phyloP scores from a whole-genome alignment of 2,329 filamentous ascomycete species.

The Didymella segeticola region DNA sequence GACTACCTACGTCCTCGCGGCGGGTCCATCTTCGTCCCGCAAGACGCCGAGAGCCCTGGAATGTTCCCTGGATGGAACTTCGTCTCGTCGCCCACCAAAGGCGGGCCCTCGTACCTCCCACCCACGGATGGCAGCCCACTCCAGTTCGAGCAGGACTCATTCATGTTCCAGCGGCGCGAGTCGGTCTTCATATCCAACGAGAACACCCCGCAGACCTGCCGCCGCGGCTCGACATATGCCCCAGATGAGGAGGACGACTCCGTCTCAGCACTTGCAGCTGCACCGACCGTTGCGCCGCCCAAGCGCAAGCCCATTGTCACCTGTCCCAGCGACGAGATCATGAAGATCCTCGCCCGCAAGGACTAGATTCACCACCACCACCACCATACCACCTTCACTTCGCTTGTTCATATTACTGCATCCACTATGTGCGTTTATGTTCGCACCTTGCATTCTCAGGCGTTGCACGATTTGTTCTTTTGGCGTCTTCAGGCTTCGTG shows the following conservation, averaged over 20 bases:
- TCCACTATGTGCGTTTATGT: constrained; percentile 14
- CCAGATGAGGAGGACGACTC: constrained; percentile 17
- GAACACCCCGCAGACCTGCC: constrained; percentile 16
- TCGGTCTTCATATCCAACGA: constrained; percentile 24
- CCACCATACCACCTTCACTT: constrained; percentile 21
- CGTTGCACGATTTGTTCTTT: not conserved
- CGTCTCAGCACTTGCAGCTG: constrained; percentile 11
- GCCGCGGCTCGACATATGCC: constrained; percentile 24
- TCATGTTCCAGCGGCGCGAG: constrained; percentile 4
- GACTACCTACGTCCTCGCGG: constrained; percentile 30
- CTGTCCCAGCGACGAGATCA: constrained; percentile 36
- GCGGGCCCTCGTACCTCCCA: constrained; percentile 25
- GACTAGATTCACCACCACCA: constrained; percentile 6
- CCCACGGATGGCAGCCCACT: constrained; percentile 20
- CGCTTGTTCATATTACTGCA: constrained; percentile 33
- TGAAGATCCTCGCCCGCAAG: constrained; percentile 33
- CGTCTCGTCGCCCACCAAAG: constrained; percentile 11
- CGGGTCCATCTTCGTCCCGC: constrained; percentile 35
- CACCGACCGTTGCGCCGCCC: constrained; percentile 17
- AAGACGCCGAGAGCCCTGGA: constrained; percentile 31
- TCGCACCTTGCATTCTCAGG: constrained; percentile 22
- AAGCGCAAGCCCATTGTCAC: constrained; percentile 27
- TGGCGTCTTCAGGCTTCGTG: constrained; percentile 3
- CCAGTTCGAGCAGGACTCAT: constrained; percentile 19
- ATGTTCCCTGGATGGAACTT: constrained; percentile 19